These are phyloP conservation scores for Uromyces viciae-fabae DNA, from an alignment of 1,284 basidiomycete genomes.

Conservation along the genomic window DNA sequence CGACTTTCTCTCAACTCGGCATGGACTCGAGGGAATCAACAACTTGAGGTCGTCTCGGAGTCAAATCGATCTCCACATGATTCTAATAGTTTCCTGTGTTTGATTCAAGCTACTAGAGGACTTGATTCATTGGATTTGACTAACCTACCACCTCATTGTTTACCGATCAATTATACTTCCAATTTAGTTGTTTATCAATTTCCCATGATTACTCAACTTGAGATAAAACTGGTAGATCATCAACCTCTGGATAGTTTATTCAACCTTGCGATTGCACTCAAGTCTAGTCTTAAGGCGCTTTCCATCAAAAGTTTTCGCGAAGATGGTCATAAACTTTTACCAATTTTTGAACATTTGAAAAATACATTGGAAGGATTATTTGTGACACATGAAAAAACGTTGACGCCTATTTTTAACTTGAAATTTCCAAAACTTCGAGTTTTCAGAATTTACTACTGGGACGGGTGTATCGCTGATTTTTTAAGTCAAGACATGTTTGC, in stretches of 20 bases:
- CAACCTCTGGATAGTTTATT: conserved; percentile 12
- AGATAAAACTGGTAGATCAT: conserved; percentile 4
- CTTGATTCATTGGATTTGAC: conserved; percentile 18
- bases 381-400: conserved; percentile 16
- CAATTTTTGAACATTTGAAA: conserved; percentile 21
- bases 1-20: conserved; percentile 12
- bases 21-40: no score
- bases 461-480: conserved; percentile 20
- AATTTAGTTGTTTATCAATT: background rate
- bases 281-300: conserved; percentile 24
- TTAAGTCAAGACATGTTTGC: conserved; percentile 13
- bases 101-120: background rate
- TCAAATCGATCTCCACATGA: background rate
- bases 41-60: background rate
- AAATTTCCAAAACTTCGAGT: conserved; percentile 22
- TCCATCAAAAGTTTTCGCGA: conserved; percentile 28
- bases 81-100: background rate
- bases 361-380: conserved; percentile 32
- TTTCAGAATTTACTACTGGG: conserved; percentile 35
- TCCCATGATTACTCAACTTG: conserved; percentile 21
- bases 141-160: background rate
- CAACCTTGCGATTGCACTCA: conserved; percentile 17
- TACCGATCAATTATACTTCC: background rate
- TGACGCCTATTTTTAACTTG: conserved; percentile 22
- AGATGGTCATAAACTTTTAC: conserved; percentile 13